A percentile compares a stretch with the other conserved stretches of the same genome.
Conservation (phyloP, 2,329 filamentous ascomycete species). For the Ophiostoma australiae region DNA sequence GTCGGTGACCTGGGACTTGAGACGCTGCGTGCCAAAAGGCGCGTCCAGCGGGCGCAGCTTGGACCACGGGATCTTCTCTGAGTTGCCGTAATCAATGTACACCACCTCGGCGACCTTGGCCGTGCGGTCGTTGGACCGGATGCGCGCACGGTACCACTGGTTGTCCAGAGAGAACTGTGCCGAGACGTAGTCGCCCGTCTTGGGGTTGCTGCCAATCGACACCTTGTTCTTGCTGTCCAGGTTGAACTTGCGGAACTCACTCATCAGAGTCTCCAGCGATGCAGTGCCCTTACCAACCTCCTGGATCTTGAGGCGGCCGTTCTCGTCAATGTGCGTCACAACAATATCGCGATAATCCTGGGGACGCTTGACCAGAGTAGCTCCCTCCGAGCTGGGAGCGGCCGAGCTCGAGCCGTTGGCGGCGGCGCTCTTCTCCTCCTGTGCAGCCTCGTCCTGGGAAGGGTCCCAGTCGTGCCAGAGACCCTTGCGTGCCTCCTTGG, state of each 20-base stretch:
- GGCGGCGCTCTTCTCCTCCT: constrained; percentile 51
- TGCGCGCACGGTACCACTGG: constrained; percentile 89
- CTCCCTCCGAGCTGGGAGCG: constrained; percentile 39
- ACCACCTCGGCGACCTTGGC: constrained; percentile 84
- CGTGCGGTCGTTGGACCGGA: constrained; percentile 88
- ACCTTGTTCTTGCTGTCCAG: constrained; percentile 74
- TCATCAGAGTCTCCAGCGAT: constrained; percentile 82
- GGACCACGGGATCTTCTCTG: constrained; percentile 80
- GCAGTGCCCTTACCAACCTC: constrained; percentile 82
- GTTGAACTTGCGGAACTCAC: constrained; percentile 85
- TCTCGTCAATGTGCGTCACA: constrained; percentile 81
- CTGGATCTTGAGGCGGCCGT: constrained; percentile 82
- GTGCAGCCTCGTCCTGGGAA: constrained; percentile 65
- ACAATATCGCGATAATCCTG: constrained; percentile 88
- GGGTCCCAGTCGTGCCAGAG: constrained; percentile 95
- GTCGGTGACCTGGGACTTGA: constrained; percentile 82
- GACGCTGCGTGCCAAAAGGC: constrained; percentile 70
- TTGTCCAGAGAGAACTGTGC: constrained; percentile 85
- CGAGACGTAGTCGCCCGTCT: constrained; percentile 85
- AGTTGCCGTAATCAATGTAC: constrained; percentile 96
- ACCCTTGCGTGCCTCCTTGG: constrained; percentile 82
- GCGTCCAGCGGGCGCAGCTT: constrained; percentile 75
- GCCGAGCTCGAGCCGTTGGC: constrained; percentile 34
- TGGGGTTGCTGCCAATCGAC: constrained; percentile 69
- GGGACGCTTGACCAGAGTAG: constrained; percentile 59